Conservation (phyloP, 2,329 filamentous ascomycete genomes). For the Blumeria hordei region DNA sequence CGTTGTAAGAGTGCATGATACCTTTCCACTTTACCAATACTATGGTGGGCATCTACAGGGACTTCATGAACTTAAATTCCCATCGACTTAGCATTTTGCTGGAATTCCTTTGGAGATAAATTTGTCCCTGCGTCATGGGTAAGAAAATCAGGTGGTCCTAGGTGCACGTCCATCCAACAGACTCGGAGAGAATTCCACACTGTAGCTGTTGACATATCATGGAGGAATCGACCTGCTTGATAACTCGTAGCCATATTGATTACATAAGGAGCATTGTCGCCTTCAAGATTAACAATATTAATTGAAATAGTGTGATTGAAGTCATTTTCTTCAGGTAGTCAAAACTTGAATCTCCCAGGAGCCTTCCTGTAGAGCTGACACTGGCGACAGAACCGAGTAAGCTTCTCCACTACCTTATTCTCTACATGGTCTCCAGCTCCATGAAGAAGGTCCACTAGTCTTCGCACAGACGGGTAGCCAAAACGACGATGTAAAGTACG, state of each 20-base stretch:
- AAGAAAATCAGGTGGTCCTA: conserved; percentile 1
- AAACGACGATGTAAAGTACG: neutral
- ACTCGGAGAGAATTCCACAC: conserved; percentile 1
- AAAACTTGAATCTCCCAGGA: conserved; percentile 1
- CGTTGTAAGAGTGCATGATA: neutral
- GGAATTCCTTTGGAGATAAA: conserved; percentile 3
- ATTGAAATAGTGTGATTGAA: conserved; percentile 2
- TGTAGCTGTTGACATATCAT: neutral
- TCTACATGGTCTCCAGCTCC: neutral
- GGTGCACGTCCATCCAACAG: conserved; percentile 2
- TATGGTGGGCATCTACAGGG: conserved; percentile 1
- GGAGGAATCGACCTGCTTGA: conserved; percentile 1
- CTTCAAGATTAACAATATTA: conserved; percentile 2
- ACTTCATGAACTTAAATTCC: neutral
- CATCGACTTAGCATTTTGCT: neutral
- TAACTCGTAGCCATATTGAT: neutral
- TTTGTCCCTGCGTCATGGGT: conserved; percentile 3
- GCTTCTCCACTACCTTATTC: neutral
- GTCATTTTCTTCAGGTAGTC: neutral
- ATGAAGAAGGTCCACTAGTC: neutral
- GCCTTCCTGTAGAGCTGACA: neutral
- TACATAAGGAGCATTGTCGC: neutral
- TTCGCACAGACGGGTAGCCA: neutral
- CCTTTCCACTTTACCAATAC: conserved; percentile 1
- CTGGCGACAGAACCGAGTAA: neutral